Percentiles rank a stretch among this genome's conserved stretches.
phyloP scores from a whole-genome alignment of 306 rosid genomes.

The Cucumis hystrix region DNA sequence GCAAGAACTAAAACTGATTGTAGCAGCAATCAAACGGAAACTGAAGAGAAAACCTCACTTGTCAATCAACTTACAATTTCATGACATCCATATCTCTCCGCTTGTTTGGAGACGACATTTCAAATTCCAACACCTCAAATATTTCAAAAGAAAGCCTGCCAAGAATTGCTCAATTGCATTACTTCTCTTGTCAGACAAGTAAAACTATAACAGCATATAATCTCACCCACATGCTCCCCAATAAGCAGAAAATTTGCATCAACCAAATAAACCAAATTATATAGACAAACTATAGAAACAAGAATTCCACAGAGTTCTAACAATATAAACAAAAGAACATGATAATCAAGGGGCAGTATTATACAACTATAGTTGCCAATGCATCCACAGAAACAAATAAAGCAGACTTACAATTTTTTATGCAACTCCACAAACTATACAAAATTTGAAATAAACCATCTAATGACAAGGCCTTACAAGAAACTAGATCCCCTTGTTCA shows the following conservation, averaged over 20 bases:
- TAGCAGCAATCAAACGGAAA: background rate
- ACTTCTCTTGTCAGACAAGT: background rate
- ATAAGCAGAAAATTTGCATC: background rate
- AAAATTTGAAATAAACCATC: background rate
- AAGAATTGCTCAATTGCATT: background rate
- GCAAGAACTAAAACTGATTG: background rate
- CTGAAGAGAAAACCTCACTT: background rate
- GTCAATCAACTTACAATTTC: slow-evolving; percentile 64
- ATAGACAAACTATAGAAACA: background rate
- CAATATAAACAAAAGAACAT: background rate
- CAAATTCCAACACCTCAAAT: slow-evolving; percentile 15
- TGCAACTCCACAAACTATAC: background rate
- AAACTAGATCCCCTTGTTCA: background rate
- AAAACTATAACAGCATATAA: background rate
- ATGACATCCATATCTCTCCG: slow-evolving; percentile 98
- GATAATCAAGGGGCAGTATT: background rate
- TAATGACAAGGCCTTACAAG: background rate
- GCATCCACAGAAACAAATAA: background rate
- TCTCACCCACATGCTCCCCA: background rate
- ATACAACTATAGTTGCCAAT: background rate
- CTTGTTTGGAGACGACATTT: slow-evolving; percentile 98
- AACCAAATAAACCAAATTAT: background rate
- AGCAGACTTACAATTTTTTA: background rate
- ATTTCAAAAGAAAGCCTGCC: slow-evolving; percentile 31
- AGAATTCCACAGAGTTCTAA: background rate